Evolutionary conservation across 139 green algal genomes (phyloP), one percentile per base, ranked within the genome.

Genomic region (Microglena sp.): DNA sequence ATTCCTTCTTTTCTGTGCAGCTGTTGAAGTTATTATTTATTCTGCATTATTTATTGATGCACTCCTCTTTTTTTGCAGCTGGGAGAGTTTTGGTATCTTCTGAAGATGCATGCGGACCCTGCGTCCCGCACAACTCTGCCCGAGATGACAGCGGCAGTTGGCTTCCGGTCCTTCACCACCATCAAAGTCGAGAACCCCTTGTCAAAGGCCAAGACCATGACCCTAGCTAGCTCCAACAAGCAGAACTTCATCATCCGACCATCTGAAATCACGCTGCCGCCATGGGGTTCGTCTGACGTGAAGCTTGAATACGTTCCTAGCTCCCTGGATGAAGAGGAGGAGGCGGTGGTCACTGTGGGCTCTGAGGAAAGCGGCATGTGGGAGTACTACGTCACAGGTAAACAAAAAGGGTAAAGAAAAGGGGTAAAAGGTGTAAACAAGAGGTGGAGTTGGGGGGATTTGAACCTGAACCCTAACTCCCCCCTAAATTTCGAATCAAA

Each of bases 31-130:
- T n/a, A n/a, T n/a, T n/a, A n/a, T n/a, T n/a, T n/a, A n/a, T n/a
- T n/a, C n/a, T n/a, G n/a, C n/a, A n/a, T n/a, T n/a, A n/a, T n/a
- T n/a, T n/a, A n/a, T n/a, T n/a, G n/a, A n/a, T n/a, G n/a, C n/a
- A n/a, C n/a, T n/a, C 26, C 28, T 33, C 6, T 40, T 11, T 15
- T 24, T 50, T 6, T 67, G 53, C 67, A 74, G 62, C 63, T 71
- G 45, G 79, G 84, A 2, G 83, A 90, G 59, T 90, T 88, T 64
- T 78, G 69, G 55, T 90, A 86, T 75, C 33, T 63, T 15, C 21
- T 88, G 11, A 53, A 72, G 29, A 74, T 86, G 73, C 36, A 69
- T 0, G 79, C 82, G 2, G 64, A 62, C 5, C 58, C 66, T 0
- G 77, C 72, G 0, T 44, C 62, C 8, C 66, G 77, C 2, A 29